Conservation (phyloP, 768 basidiomycete genomes). For the Leccinum variicolor region DNA sequence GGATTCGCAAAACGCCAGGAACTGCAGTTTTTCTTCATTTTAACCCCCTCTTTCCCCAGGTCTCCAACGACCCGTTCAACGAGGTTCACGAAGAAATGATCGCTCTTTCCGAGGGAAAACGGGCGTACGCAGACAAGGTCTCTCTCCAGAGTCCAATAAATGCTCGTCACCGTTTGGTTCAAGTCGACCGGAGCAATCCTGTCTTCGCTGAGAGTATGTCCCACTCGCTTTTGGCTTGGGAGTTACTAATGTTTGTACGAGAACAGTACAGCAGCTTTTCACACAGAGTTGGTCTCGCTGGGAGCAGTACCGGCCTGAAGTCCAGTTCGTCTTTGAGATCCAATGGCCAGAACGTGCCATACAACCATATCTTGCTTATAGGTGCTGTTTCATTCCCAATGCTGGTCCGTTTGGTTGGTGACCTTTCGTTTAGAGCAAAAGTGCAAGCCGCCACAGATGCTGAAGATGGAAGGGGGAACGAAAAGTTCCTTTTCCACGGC, state of each 20-base stretch:
- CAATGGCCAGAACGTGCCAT: conserved; percentile 11
- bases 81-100: neutral
- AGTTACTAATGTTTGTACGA: neutral
- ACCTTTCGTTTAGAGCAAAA: neutral
- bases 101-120: neutral
- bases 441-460: conserved; percentile 6
- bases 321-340: conserved; percentile 11
- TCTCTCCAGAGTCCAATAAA: conserved; percentile 1
- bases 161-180: conserved; percentile 5
- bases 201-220: conserved; percentile 10
- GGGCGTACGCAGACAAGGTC: neutral
- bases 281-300: conserved; percentile 10
- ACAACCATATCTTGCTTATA: conserved; percentile 9
- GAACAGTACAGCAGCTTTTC: conserved; percentile 8
- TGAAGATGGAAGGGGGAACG: conserved; percentile 8
- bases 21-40: neutral
- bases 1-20: neutral
- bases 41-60: neutral
- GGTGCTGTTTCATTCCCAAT: neutral
- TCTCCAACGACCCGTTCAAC: neutral
- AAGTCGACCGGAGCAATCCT: conserved; percentile 2
- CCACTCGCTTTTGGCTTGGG: neutral
- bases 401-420: neutral
- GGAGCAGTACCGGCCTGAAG: conserved; percentile 7
- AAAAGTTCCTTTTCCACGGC: conserved; percentile 10